Evolutionary conservation across 768 basidiomycete genomes (phyloP).

Genomic region (Panus rudis): DNA sequence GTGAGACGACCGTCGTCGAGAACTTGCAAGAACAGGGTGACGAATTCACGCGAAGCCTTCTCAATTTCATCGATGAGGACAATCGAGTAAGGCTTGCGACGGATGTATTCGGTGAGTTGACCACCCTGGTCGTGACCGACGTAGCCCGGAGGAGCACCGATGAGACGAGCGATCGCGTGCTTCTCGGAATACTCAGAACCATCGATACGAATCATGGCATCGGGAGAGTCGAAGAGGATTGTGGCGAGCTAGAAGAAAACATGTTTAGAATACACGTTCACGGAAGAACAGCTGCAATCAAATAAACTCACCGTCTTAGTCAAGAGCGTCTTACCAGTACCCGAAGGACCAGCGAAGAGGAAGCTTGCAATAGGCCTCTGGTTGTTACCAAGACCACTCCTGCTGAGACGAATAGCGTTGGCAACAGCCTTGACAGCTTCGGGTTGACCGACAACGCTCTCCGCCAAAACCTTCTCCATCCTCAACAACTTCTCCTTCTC

Average conservation of each 20-base stretch:
- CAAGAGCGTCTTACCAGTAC: constrained; percentile 86
- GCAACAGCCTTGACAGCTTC: constrained; percentile 91
- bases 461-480: constrained; percentile 79
- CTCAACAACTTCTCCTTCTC: constrained; percentile 84
- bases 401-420: constrained; percentile 87
- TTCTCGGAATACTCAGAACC: constrained; percentile 89
- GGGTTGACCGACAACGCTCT: constrained; percentile 81
- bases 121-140: constrained; percentile 88
- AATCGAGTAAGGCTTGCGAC: constrained; percentile 85
- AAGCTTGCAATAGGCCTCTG: constrained; percentile 88
- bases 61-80: constrained; percentile 86
- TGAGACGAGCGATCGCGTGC: constrained; percentile 66
- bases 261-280: constrained; percentile 7
- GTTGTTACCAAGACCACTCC: constrained; percentile 89
- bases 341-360: constrained; percentile 86
- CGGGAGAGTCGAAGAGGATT: constrained; percentile 83
- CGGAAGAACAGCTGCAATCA: neutral
- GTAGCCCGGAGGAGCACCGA: constrained; percentile 79
- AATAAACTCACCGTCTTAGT: constrained; percentile 69
- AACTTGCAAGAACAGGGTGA: constrained; percentile 73
- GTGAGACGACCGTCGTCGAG: constrained; percentile 90
- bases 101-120: constrained; percentile 88
- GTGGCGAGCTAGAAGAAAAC: constrained; percentile 60
- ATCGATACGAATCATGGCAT: constrained; percentile 90
- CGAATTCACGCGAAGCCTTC: constrained; percentile 76